phyloP scores from a whole-genome alignment of 805 yeast species.

The Candida verbasci region DNA sequence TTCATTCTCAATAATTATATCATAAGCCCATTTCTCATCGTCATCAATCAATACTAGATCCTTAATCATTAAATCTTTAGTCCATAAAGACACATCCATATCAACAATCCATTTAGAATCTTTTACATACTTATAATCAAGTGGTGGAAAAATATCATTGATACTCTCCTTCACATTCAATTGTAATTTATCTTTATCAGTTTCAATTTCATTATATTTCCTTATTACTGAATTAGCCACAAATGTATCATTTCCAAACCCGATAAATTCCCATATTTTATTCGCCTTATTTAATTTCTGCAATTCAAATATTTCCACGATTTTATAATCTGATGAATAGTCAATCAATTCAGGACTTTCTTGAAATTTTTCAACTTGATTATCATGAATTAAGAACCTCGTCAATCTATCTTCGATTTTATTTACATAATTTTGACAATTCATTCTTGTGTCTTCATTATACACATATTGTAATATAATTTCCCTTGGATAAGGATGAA shows the following conservation, averaged over 20 bases:
- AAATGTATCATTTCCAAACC: conserved; percentile 53
- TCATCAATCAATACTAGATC: conserved; percentile 60
- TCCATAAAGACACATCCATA: conserved; percentile 63
- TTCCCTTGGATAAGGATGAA: conserved; percentile 56
- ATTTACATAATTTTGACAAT: conserved; percentile 45
- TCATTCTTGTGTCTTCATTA: conserved; percentile 63
- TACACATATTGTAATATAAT: conserved; percentile 42
- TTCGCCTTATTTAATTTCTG: conserved; percentile 47
- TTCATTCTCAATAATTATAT: conserved; percentile 30
- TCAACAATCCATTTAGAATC: conserved; percentile 62
- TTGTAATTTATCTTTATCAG: neutral
- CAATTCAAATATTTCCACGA: conserved; percentile 65
- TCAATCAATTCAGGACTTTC: conserved; percentile 4
- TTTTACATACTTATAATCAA: conserved; percentile 50
- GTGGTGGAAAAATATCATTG: conserved; percentile 50
- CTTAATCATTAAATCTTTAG: conserved; percentile 40
- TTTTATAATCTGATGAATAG: conserved; percentile 21
- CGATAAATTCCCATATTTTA: conserved; percentile 61
- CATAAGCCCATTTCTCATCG: conserved; percentile 87
- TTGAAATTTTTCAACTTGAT: conserved; percentile 12
- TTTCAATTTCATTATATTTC: conserved; percentile 6
- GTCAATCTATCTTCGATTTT: conserved; percentile 39
- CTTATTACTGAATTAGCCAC: conserved; percentile 34
- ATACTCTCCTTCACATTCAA: conserved; percentile 14
- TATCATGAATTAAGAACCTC: conserved; percentile 8